A percentile compares a stretch with the other conserved stretches of the same genome.
phyloP scores from a whole-genome alignment of 2,329 filamentous ascomycete species.

The Leptographium lundbergii region DNA sequence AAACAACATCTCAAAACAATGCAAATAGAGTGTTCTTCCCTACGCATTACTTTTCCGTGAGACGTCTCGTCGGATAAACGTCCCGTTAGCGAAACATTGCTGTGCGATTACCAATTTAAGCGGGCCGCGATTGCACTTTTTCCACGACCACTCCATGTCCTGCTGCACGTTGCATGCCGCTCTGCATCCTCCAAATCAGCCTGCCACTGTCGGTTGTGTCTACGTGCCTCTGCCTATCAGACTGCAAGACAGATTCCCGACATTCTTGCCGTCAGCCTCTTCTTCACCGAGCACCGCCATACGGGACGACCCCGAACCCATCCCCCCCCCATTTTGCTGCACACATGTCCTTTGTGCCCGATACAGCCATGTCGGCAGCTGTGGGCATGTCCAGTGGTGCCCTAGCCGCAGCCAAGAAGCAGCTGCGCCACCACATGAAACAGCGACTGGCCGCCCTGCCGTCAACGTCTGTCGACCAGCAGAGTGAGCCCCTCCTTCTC shows the following conservation, averaged over 20 bases:
- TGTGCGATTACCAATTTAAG: too few relatives aligned
- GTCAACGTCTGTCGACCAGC: conserved; percentile 46
- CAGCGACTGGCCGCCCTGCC: conserved; percentile 47
- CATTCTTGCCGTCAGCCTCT: neutral
- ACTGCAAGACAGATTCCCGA: too few relatives aligned
- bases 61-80: too few relatives aligned
- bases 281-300: neutral
- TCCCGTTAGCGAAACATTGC: too few relatives aligned
- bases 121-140: too few relatives aligned
- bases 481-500: conserved; percentile 50
- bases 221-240: neutral
- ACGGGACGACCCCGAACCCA: neutral
- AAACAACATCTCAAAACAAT: too few relatives aligned
- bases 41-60: too few relatives aligned
- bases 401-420: conserved; percentile 59
- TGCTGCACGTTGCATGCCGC: neutral
- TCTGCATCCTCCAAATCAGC: neutral
- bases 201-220: neutral
- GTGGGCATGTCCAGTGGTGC: conserved; percentile 30
- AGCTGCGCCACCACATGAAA: conserved; percentile 60
- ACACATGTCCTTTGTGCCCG: neutral
- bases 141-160: neutral
- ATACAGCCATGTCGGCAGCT: neutral
- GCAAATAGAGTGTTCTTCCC: too few relatives aligned
- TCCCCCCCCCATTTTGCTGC: neutral